phyloP scores from a whole-genome alignment of 2,329 filamentous ascomycete genomes.

The Xylaria multiplex region DNA sequence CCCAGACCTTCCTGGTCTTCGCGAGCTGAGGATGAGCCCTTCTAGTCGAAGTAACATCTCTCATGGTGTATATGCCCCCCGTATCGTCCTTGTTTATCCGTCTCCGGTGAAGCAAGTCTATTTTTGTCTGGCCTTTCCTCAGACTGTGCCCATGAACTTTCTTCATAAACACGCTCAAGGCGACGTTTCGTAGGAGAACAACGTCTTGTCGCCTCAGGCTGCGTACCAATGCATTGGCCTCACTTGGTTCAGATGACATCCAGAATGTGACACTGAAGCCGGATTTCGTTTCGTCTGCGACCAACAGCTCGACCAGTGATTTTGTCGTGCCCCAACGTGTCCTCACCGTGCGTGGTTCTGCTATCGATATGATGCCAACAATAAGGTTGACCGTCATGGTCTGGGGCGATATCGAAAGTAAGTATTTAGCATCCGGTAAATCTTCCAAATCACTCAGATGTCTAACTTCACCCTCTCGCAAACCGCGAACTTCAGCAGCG shows the following conservation, averaged over 20 bases:
- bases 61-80: slow-evolving; percentile 66
- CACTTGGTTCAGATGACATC: slow-evolving; percentile 60
- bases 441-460: slow-evolving; percentile 72
- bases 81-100: slow-evolving; percentile 61
- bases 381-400: slow-evolving; percentile 85
- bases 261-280: slow-evolving; percentile 88
- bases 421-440: slow-evolving; percentile 73
- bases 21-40: slow-evolving; percentile 61
- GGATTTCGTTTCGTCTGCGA: slow-evolving; percentile 85
- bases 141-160: slow-evolving; percentile 88
- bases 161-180: slow-evolving; percentile 76
- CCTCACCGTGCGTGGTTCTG: slow-evolving; percentile 72
- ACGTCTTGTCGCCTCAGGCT: slow-evolving; percentile 76
- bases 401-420: slow-evolving; percentile 76
- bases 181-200: slow-evolving; percentile 81
- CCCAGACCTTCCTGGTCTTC: slow-evolving; percentile 74
- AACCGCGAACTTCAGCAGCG: slow-evolving; percentile 35
- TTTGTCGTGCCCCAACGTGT: slow-evolving; percentile 71
- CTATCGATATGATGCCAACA: slow-evolving; percentile 79
- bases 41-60: slow-evolving; percentile 56
- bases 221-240: slow-evolving; percentile 39
- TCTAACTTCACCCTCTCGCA: slow-evolving; percentile 47
- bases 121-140: slow-evolving; percentile 73
- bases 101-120: slow-evolving; percentile 72
- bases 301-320: slow-evolving; percentile 78